phyloP scores from a whole-genome alignment of 441 rosid species.

The Geranium incanum region DNA sequence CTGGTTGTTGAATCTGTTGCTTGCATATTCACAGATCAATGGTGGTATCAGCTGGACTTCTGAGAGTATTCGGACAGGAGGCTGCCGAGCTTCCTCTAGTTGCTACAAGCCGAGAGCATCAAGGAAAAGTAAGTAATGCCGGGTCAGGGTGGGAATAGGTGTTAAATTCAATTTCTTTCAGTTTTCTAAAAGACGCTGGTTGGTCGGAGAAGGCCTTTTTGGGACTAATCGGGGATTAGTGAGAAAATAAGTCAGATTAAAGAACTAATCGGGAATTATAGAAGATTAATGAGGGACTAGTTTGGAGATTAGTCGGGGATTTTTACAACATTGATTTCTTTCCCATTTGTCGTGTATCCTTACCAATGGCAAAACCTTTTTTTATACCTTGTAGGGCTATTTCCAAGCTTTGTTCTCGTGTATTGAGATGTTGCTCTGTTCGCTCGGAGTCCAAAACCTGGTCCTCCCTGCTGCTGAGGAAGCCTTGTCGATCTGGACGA shows the following conservation, averaged over 20 bases:
- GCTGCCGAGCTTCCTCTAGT: slow-evolving; percentile 99
- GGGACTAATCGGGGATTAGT: too few relatives aligned
- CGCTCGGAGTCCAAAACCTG: slow-evolving; percentile 66
- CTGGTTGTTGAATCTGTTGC: slow-evolving; percentile 48
- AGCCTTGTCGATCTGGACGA: slow-evolving; percentile 91
- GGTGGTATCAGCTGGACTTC: slow-evolving; percentile 59
- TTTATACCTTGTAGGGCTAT: slow-evolving; percentile 49
- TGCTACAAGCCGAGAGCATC: slow-evolving; percentile 80
- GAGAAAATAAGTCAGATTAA: too few relatives aligned
- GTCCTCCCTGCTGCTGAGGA: slow-evolving; percentile 97
- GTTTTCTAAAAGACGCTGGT: too few relatives aligned
- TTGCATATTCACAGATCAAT: too few relatives aligned
- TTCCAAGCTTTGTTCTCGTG: slow-evolving; percentile 81
- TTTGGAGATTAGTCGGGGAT: too few relatives aligned
- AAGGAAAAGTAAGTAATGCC: slow-evolving; percentile 64
- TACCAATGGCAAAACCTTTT: too few relatives aligned
- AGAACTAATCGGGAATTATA: too few relatives aligned
- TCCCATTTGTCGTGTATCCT: too few relatives aligned
- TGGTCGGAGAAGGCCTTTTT: too few relatives aligned
- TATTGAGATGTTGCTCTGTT: slow-evolving; percentile 64
- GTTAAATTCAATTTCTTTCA: too few relatives aligned
- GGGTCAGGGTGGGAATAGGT: background rate
- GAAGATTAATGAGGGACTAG: too few relatives aligned
- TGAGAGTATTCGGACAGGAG: slow-evolving; percentile 77
- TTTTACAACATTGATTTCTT: too few relatives aligned